phyloP scores from a whole-genome alignment of 2,329 filamentous ascomycete species.

The Epicoccum nigrum region DNA sequence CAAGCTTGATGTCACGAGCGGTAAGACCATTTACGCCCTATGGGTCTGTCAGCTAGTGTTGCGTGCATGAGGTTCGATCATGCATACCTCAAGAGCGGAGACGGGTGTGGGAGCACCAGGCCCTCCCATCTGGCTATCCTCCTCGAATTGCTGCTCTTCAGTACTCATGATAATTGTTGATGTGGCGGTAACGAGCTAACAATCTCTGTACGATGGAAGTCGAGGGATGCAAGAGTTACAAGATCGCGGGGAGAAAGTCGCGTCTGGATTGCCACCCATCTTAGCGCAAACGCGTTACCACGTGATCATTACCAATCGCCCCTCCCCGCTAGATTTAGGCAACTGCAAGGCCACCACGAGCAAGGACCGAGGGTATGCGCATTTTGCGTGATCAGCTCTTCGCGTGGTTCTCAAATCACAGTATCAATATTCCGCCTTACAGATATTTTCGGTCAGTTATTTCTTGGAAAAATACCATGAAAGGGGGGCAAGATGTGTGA shows the following conservation, averaged over 20 bases:
- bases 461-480: too few relatives aligned
- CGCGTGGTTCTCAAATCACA: too few relatives aligned
- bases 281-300: slow-evolving; percentile 36
- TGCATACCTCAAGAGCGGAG: slow-evolving; percentile 77
- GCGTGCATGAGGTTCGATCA: background rate
- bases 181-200: background rate
- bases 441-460: too few relatives aligned
- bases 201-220: background rate
- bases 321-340: background rate
- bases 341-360: background rate
- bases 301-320: slow-evolving; percentile 16
- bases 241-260: slow-evolving; percentile 4
- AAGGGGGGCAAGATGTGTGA: background rate
- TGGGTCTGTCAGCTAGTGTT: slow-evolving; percentile 10
- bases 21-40: slow-evolving; percentile 88
- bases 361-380: too few relatives aligned
- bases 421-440: too few relatives aligned
- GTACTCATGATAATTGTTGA: slow-evolving; percentile 50
- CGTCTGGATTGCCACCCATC: slow-evolving; percentile 2
- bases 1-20: slow-evolving; percentile 92
- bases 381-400: too few relatives aligned
- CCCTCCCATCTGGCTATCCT: slow-evolving; percentile 72
- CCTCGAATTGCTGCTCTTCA: slow-evolving; percentile 69
- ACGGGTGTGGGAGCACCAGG: slow-evolving; percentile 95
- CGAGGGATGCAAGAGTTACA: background rate